Evolutionary conservation across 257 asterid genomes (phyloP).

Genomic region (Hygrophila difformis): DNA sequence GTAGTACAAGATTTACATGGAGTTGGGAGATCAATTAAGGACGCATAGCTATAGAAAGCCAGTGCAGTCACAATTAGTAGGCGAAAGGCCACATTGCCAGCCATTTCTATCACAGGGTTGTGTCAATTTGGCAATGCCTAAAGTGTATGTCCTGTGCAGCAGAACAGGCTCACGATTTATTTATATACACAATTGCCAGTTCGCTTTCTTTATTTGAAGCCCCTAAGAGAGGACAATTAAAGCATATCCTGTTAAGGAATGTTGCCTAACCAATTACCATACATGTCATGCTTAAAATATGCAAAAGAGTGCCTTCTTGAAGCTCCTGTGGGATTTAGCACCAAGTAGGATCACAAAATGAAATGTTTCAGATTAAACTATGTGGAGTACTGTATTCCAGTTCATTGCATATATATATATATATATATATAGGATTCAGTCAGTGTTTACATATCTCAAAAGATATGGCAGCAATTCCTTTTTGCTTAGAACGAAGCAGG

Average conservation of each 20-base stretch:
- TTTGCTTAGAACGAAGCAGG: too few relatives aligned
- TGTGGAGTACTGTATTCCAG: conserved; percentile 16
- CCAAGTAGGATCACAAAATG: conserved; percentile 23
- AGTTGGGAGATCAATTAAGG: conserved; percentile 12
- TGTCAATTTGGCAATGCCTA: background rate
- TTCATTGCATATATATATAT: conserved; percentile 20
- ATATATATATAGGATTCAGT: too few relatives aligned
- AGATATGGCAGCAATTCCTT: too few relatives aligned
- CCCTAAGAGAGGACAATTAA: conserved; percentile 9
- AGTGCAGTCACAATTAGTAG: conserved; percentile 18
- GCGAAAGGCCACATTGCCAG: conserved; percentile 12
- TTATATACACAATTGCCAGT: too few relatives aligned
- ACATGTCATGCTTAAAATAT: background rate
- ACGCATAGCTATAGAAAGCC: conserved; percentile 17
- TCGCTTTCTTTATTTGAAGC: background rate
- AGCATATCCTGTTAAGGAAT: conserved; percentile 23
- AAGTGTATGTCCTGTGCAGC: conserved; percentile 3
- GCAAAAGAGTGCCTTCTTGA: conserved; percentile 12
- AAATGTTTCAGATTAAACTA: too few relatives aligned
- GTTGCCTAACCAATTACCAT: conserved; percentile 20
- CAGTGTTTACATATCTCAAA: too few relatives aligned
- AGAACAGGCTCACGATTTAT: conserved; percentile 27
- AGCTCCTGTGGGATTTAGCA: conserved; percentile 22
- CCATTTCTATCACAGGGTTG: conserved; percentile 21
- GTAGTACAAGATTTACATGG: conserved; percentile 15